phyloP scores from a whole-genome alignment of 78 protist genomes.

The Protostelium mycophagum region DNA sequence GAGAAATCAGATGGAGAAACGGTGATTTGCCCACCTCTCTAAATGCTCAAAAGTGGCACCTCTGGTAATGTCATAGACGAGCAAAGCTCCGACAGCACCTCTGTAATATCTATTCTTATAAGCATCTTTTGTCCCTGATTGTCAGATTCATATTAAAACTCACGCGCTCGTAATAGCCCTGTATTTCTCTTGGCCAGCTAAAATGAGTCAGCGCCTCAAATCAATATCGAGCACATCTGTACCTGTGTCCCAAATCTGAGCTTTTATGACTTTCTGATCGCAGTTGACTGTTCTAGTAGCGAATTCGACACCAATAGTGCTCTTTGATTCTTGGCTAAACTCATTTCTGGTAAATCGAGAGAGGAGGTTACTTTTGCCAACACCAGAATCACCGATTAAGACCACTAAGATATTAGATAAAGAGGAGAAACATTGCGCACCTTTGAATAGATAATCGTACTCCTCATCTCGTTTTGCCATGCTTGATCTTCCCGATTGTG shows the following conservation, averaged over 20 bases:
- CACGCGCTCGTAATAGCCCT: slow-evolving; percentile 73
- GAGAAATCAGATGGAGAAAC: neutral
- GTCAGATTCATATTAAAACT: slow-evolving; percentile 3
- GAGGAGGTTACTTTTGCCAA: slow-evolving; percentile 92
- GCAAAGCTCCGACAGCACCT: slow-evolving; percentile 91
- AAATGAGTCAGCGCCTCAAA: neutral
- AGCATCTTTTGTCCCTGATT: neutral
- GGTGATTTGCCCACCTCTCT: slow-evolving; percentile 1
- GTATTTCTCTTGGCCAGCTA: slow-evolving; percentile 71
- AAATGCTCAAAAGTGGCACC: slow-evolving; percentile 65
- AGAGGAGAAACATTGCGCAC: slow-evolving; percentile 7
- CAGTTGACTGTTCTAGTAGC: slow-evolving; percentile 85
- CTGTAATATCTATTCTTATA: slow-evolving; percentile 76
- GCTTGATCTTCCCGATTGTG: too few species aligned
- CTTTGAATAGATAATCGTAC: slow-evolving; percentile 63
- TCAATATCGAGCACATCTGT: neutral
- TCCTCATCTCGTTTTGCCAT: slow-evolving; percentile 31
- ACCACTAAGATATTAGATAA: slow-evolving; percentile 73
- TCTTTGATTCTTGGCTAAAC: slow-evolving; percentile 93
- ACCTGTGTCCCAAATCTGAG: slow-evolving; percentile 80
- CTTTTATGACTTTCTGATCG: slow-evolving; percentile 71
- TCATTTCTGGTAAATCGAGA: slow-evolving; percentile 86
- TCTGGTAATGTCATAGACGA: slow-evolving; percentile 56
- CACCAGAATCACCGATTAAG: slow-evolving; percentile 98
- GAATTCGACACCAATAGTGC: slow-evolving; percentile 99